Evolutionary conservation across 2,329 filamentous ascomycete genomes (phyloP).

Genomic region (Gliomastix tumulicola): DNA sequence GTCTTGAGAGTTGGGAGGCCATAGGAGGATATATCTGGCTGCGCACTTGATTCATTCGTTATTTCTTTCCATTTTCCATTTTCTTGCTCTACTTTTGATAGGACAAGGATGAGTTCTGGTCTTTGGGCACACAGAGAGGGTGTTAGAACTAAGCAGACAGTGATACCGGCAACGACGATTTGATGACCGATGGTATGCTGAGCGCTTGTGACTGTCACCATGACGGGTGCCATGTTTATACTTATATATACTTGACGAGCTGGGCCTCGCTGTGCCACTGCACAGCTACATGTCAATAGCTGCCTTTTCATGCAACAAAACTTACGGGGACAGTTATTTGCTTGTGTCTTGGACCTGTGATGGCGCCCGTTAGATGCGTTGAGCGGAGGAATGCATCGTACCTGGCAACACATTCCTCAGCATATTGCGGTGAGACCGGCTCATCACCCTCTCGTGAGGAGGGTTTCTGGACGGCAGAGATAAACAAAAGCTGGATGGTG

Average conservation of each 20-base stretch:
- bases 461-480: conserved; percentile 2
- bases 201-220: conserved; percentile 1
- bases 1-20: conserved; percentile 18
- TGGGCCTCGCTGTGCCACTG: no score
- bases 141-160: conserved; percentile 17
- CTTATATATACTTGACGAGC: no score
- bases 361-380: no score
- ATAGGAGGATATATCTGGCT: conserved; percentile 25
- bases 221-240: no score
- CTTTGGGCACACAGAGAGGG: conserved; percentile 24
- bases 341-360: no score
- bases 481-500: conserved; percentile 2
- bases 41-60: conserved; percentile 7
- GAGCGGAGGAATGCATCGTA: conserved; percentile 29
- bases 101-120: no score
- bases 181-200: no score
- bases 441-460: conserved; percentile 6
- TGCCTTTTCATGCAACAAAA: no score
- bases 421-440: conserved; percentile 18
- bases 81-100: conserved; percentile 6
- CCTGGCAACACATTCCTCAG: conserved; percentile 31
- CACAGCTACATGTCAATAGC: no score
- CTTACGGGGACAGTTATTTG: no score
- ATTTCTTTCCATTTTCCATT: neutral
- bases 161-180: conserved; percentile 19